Percentiles rank a stretch among this genome's conserved stretches.
Conservation (phyloP, 768 basidiomycete species). For the Psilocybe sp. region DNA sequence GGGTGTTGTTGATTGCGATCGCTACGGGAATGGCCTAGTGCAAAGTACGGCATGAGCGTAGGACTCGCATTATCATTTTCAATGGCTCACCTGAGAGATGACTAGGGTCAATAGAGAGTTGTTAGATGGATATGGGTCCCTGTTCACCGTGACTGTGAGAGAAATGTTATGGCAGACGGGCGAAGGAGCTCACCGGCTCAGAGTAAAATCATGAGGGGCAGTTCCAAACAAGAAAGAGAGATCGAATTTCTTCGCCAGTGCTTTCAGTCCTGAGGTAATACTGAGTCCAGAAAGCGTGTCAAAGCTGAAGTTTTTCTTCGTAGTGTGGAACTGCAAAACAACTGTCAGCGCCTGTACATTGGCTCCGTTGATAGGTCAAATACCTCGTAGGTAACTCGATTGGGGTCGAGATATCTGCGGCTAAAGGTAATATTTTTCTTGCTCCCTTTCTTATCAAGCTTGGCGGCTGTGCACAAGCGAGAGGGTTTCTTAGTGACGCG, state of each 20-base stretch:
- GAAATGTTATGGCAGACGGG: background rate
- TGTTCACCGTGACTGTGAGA: slow-evolving; percentile 20
- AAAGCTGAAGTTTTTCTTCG: slow-evolving; percentile 47
- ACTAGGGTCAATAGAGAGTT: slow-evolving; percentile 60
- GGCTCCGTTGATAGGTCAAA: background rate
- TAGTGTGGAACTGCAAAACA: slow-evolving; percentile 60
- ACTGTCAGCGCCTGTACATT: background rate
- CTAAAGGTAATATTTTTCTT: slow-evolving; percentile 56
- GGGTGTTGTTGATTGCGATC: slow-evolving; percentile 61
- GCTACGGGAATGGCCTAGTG: slow-evolving; percentile 50
- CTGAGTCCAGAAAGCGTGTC: slow-evolving; percentile 53
- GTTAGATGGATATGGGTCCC: slow-evolving; percentile 61
- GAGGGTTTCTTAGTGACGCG: background rate
- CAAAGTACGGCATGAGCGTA: slow-evolving; percentile 7
- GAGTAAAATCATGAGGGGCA: slow-evolving; percentile 74
- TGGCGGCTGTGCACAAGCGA: slow-evolving; percentile 33
- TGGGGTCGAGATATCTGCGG: slow-evolving; percentile 77
- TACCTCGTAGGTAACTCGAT: slow-evolving; percentile 73
- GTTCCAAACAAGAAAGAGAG: slow-evolving; percentile 63
- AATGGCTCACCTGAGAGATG: slow-evolving; percentile 37
- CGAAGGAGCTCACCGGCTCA: slow-evolving; percentile 46
- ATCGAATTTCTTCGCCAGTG: slow-evolving; percentile 57
- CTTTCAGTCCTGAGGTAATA: slow-evolving; percentile 55
- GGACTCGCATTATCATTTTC: background rate
- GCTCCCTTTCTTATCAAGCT: slow-evolving; percentile 40